phyloP scores from a whole-genome alignment of 2,329 filamentous ascomycete genomes.

The Emericellopsis atlantica region DNA sequence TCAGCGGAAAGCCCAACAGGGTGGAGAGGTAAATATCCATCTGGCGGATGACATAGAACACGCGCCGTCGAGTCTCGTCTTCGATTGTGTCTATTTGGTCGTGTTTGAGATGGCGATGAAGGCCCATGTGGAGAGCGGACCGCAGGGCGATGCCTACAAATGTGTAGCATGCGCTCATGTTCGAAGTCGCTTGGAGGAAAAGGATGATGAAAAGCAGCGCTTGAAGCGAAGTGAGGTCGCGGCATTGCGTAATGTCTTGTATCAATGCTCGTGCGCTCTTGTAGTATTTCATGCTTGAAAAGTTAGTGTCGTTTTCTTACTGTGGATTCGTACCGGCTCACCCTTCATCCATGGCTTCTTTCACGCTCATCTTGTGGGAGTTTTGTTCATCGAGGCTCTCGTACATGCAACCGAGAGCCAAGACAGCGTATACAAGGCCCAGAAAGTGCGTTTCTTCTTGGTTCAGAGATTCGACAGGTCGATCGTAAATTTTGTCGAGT shows the following conservation, averaged over 20 bases:
- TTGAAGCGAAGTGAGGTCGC: conserved; percentile 63
- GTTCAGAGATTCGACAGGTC: conserved; percentile 46
- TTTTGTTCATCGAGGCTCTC: conserved; percentile 40
- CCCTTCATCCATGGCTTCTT: conserved; percentile 42
- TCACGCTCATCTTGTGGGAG: conserved; percentile 34
- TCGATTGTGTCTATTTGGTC: conserved; percentile 50
- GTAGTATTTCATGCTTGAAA: conserved; percentile 60
- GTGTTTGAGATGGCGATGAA: conserved; percentile 61
- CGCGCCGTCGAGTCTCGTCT: conserved; percentile 47
- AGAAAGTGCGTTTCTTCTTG: conserved; percentile 56
- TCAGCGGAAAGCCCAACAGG: conserved; percentile 51
- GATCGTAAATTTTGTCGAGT: conserved; percentile 68
- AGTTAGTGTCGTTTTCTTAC: neutral
- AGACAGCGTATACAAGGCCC: conserved; percentile 56
- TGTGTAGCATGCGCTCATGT: conserved; percentile 67
- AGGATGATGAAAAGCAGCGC: conserved; percentile 69
- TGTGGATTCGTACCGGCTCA: conserved; percentile 16
- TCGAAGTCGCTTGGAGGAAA: conserved; percentile 69
- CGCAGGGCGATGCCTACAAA: conserved; percentile 69
- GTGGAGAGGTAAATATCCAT: conserved; percentile 61
- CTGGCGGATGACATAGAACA: conserved; percentile 57
- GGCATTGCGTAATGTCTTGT: conserved; percentile 54
- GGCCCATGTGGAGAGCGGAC: conserved; percentile 62
- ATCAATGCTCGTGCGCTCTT: conserved; percentile 53
- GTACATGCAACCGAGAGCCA: conserved; percentile 65